These are phyloP conservation scores for Ophiostoma montium DNA, from an alignment of 2,329 filamentous ascomycete genomes.

Conservation along the genomic window DNA sequence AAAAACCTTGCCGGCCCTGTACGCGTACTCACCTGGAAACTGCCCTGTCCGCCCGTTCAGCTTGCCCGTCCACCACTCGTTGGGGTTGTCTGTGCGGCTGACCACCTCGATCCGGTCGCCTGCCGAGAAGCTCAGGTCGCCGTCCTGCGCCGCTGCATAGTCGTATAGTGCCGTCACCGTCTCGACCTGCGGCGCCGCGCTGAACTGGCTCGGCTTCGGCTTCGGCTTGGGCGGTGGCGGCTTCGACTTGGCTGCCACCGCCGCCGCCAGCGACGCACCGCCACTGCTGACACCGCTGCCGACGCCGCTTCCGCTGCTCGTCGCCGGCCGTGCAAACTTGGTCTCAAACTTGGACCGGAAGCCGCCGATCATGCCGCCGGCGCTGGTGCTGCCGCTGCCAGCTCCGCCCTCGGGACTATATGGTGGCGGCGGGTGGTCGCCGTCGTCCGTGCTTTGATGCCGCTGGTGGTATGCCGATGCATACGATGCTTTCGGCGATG, in stretches of 20 bases:
- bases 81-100: slow-evolving; percentile 69
- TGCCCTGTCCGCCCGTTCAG: slow-evolving; percentile 71
- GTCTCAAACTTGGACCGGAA: not conserved
- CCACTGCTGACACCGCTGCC: slow-evolving; percentile 1
- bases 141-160: slow-evolving; percentile 88
- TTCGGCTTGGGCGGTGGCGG: slow-evolving; percentile 51
- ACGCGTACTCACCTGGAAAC: slow-evolving; percentile 81
- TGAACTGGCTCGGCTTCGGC: slow-evolving; percentile 67
- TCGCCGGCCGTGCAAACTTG: not conserved
- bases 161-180: slow-evolving; percentile 87
- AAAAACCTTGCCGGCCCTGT: too few relatives aligned
- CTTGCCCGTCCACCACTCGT: slow-evolving; percentile 94
- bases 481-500: not conserved
- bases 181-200: slow-evolving; percentile 50
- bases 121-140: slow-evolving; percentile 77
- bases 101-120: slow-evolving; percentile 87
- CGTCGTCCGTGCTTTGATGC: slow-evolving; percentile 15
- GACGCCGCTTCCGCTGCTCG: slow-evolving; percentile 14
- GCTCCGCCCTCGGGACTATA: slow-evolving; percentile 39
- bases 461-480: slow-evolving; percentile 6
- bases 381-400: slow-evolving; percentile 23
- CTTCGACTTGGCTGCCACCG: slow-evolving; percentile 48
- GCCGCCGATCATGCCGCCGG: slow-evolving; percentile 7
- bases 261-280: slow-evolving; percentile 24
- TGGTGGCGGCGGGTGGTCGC: slow-evolving; percentile 52